A percentile compares a stretch with the other conserved stretches of the same genome.
Evolutionary conservation across 371 early-diverging fungal genomes (phyloP).

Genomic region (Mucor lusitanicus): DNA sequence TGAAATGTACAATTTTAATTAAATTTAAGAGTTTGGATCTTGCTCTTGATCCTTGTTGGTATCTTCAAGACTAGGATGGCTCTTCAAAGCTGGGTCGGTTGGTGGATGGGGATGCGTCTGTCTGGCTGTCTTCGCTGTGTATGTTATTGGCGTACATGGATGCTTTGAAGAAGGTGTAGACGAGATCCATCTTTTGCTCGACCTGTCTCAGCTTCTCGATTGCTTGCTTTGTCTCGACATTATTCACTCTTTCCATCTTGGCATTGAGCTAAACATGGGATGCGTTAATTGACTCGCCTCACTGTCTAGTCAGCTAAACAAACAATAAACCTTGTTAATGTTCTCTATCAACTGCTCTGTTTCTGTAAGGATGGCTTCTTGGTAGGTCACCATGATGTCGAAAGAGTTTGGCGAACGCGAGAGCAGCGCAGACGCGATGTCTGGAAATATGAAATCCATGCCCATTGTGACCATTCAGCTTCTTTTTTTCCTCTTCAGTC

Average conservation of each 20-base stretch:
- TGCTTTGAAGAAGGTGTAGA: conserved; percentile 52
- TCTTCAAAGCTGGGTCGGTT: conserved; percentile 29
- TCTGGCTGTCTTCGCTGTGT: conserved; percentile 4
- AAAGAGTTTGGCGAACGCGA: background rate
- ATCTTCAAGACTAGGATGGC: conserved; percentile 14
- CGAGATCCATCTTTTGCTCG: conserved; percentile 49
- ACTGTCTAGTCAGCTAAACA: background rate
- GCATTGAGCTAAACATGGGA: conserved; percentile 39
- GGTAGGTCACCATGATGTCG: conserved; percentile 32
- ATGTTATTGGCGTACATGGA: conserved; percentile 38
- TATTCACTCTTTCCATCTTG: conserved; percentile 36
- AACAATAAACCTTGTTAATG: conserved; percentile 26
- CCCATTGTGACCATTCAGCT: too few relatives aligned
- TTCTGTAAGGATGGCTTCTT: conserved; percentile 45
- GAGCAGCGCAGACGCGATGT: background rate
- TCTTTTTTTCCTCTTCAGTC: background rate
- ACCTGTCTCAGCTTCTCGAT: conserved; percentile 47
- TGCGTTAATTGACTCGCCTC: background rate
- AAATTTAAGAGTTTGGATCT: too few relatives aligned
- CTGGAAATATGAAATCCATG: background rate
- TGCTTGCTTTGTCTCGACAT: conserved; percentile 31
- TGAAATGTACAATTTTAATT: too few relatives aligned
- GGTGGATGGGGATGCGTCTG: conserved; percentile 4
- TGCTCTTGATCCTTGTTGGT: background rate
- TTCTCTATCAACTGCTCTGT: conserved; percentile 34